phyloP scores from a whole-genome alignment of 352 stramenopile species.

The Elongisporangium anandrum region DNA sequence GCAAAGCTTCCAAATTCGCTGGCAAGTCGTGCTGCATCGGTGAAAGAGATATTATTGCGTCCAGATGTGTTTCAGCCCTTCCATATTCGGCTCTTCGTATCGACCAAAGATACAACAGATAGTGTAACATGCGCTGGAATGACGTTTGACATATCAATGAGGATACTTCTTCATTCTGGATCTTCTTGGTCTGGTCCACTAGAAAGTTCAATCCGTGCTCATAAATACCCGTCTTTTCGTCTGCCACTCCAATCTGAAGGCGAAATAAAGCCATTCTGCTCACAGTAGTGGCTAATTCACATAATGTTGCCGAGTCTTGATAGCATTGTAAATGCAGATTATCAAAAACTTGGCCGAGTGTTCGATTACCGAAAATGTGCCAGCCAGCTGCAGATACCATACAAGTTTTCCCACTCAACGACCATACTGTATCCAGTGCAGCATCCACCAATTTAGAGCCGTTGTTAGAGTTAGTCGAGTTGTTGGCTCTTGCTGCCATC shows the following conservation, averaged over 20 bases:
- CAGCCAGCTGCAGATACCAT: slow-evolving; percentile 39
- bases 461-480: slow-evolving; percentile 3
- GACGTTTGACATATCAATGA: slow-evolving; percentile 25
- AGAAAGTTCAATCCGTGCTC: slow-evolving; percentile 27
- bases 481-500: slow-evolving; percentile 8
- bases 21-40: slow-evolving; percentile 38
- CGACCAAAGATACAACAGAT: slow-evolving; percentile 50
- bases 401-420: slow-evolving; percentile 55
- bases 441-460: slow-evolving; percentile 38
- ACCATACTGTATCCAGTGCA: slow-evolving; percentile 60
- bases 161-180: slow-evolving; percentile 1
- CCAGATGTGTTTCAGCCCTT: slow-evolving; percentile 37
- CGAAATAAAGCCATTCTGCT: slow-evolving; percentile 31
- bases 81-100: slow-evolving; percentile 36
- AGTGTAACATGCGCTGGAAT: slow-evolving; percentile 44
- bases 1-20: slow-evolving; percentile 35
- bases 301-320: slow-evolving; percentile 37
- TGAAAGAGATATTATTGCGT: slow-evolving; percentile 38
- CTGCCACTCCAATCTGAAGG: slow-evolving; percentile 3
- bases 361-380: slow-evolving; percentile 44
- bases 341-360: slow-evolving; percentile 41
- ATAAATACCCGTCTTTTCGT: slow-evolving; percentile 17
- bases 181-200: slow-evolving; percentile 8
- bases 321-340: slow-evolving; percentile 51
- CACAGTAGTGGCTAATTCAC: slow-evolving; percentile 49